Evolutionary conservation across 2,329 filamentous ascomycete genomes (phyloP), one percentile per base, ranked within the genome.

Genomic region (Aspergillus ochraceoroseus): DNA sequence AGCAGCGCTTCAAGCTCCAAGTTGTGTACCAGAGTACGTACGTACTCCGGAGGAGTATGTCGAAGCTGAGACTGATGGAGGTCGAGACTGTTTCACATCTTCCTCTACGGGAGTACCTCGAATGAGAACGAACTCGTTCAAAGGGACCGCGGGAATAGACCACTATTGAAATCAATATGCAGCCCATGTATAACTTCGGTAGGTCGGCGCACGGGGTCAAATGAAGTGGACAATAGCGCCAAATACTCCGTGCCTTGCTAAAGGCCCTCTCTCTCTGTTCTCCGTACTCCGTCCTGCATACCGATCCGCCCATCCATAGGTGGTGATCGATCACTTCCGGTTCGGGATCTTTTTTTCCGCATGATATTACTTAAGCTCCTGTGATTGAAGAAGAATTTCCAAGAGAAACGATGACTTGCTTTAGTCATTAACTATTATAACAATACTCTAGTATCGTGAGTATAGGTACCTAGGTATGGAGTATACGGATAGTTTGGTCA

Each of bases 1-100:
- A 52, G 54, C 48, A 57, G 57, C 56, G 53, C 53, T 35, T 43
- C n/a, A n/a, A n/a, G n/a, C n/a, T n/a, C n/a, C n/a, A n/a, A n/a
- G n/a, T n/a, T n/a, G n/a, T n/a, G n/a, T n/a, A n/a, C n/a, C n/a
- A n/a, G n/a, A n/a, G n/a, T n/a, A n/a, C n/a, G n/a, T n/a, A n/a
- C n/a, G n/a, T n/a, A n/a, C n/a, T n/a, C n/a, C n/a, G n/a, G n/a
- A n/a, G n/a, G n/a, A n/a, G n/a, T n/a, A n/a, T n/a, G n/a, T n/a
- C n/a, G n/a, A n/a, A n/a, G n/a, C n/a, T n/a, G n/a, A n/a, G n/a
- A n/a, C n/a, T n/a, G n/a, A n/a, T n/a, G n/a, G n/a, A n/a, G n/a
- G n/a, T n/a, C n/a, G n/a, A n/a, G n/a, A n/a, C n/a, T n/a, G n/a
- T n/a, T n/a, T n/a, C n/a, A n/a, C n/a, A n/a, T n/a, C n/a, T n/a